These are phyloP conservation scores for Macrophomina tecta DNA, from an alignment of 2,329 filamentous ascomycete species.

Conservation along the genomic window DNA sequence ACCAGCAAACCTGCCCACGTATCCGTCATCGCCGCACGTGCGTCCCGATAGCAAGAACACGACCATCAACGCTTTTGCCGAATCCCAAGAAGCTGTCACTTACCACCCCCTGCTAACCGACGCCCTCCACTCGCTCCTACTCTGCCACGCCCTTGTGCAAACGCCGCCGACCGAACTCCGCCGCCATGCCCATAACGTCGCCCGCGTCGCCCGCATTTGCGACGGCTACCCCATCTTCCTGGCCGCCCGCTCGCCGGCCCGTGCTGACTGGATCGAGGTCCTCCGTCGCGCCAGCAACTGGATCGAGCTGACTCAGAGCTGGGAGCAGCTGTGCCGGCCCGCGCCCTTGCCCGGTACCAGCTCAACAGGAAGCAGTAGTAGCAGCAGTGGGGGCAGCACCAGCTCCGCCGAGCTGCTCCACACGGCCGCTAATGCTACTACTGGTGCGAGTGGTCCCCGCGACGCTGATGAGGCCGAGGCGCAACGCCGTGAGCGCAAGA, in stretches of 20 bases:
- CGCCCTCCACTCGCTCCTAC: slow-evolving; percentile 76
- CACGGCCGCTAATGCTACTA: too few relatives aligned
- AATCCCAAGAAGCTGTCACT: slow-evolving; percentile 68
- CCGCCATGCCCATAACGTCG: slow-evolving; percentile 82
- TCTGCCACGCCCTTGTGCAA: slow-evolving; percentile 80
- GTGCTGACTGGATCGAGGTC: slow-evolving; percentile 81
- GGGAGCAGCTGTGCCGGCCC: slow-evolving; percentile 73
- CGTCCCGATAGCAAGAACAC: slow-evolving; percentile 27
- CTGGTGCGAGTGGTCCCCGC: not conserved
- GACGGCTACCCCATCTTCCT: slow-evolving; percentile 85
- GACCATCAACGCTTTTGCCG: not conserved
- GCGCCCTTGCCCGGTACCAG: slow-evolving; percentile 46
- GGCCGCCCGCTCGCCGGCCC: slow-evolving; percentile 71
- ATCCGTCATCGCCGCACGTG: slow-evolving; percentile 57
- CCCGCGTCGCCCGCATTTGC: slow-evolving; percentile 73
- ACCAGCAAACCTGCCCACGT: slow-evolving; percentile 70
- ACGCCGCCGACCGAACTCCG: slow-evolving; percentile 78
- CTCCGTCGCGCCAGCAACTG: slow-evolving; percentile 67
- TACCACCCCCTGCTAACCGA: slow-evolving; percentile 83
- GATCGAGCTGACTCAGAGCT: slow-evolving; percentile 68
- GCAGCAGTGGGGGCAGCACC: not conserved
- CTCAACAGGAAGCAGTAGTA: slow-evolving; percentile 10
- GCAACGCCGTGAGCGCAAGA: slow-evolving; percentile 64
- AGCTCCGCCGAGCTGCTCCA: not conserved
- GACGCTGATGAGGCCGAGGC: slow-evolving; percentile 52